phyloP scores from a whole-genome alignment of 768 basidiomycete species.

The Porphyrellus cyaneotinctus region DNA sequence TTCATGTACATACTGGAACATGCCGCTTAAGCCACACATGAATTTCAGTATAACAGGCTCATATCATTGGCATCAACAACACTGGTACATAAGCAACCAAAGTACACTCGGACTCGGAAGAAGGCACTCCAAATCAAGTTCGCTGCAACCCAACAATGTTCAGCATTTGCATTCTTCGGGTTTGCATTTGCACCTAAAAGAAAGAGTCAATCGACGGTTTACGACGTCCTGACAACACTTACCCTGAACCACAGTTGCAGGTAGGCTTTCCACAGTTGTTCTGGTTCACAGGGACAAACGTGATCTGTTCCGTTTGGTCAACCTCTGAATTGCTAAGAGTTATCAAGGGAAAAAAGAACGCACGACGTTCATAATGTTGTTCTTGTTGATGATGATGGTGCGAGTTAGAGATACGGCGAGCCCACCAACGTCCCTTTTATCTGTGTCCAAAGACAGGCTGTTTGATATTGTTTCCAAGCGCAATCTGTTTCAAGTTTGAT shows the following conservation, averaged over 20 bases:
- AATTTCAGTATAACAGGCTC: no score
- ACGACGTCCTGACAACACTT: background rate
- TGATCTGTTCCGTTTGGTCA: background rate
- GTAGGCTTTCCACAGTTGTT: background rate
- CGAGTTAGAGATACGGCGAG: background rate
- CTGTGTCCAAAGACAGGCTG: background rate
- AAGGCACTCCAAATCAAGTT: background rate
- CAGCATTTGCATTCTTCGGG: background rate
- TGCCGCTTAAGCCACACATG: no score
- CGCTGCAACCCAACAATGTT: background rate
- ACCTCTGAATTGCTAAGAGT: background rate
- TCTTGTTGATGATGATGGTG: background rate
- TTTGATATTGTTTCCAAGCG: background rate
- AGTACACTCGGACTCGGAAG: background rate
- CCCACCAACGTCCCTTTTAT: background rate
- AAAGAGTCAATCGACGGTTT: background rate
- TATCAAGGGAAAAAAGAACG: background rate
- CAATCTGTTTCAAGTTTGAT: background rate
- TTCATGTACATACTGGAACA: no score
- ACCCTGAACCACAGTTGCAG: slow-evolving; percentile 1
- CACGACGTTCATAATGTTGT: slow-evolving; percentile 6
- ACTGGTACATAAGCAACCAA: background rate
- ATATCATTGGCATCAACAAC: background rate
- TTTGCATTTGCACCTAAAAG: background rate
- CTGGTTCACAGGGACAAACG: slow-evolving; percentile 6